Percentiles rank a stretch among this genome's conserved stretches.
phyloP scores from a whole-genome alignment of 1,284 basidiomycete species.

The Laetiporus sulphureus region DNA sequence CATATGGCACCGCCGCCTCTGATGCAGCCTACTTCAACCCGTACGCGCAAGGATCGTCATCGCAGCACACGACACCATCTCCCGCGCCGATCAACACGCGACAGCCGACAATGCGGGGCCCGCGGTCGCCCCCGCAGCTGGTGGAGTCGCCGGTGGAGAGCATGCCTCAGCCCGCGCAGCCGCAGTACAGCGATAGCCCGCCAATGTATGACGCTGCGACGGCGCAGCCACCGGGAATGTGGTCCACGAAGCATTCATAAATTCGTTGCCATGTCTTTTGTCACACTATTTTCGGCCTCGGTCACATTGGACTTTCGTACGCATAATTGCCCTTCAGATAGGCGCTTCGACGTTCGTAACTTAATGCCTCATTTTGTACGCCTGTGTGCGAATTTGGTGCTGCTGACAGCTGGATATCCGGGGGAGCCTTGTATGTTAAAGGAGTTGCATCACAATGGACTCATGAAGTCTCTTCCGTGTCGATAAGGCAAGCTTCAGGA shows the following conservation, averaged over 20 bases:
- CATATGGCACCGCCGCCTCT: conserved; percentile 35
- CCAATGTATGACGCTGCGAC: conserved; percentile 55
- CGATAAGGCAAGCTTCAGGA: too few species aligned
- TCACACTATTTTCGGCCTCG: not conserved
- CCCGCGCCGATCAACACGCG: conserved; percentile 19
- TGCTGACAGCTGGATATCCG: too few species aligned
- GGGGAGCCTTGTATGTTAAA: too few species aligned
- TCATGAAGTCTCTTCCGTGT: too few species aligned
- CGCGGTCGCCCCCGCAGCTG: conserved; percentile 12
- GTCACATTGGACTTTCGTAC: not conserved
- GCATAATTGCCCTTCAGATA: too few species aligned
- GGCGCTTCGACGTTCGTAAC: too few species aligned
- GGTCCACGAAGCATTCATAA: conserved; percentile 47
- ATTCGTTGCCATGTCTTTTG: too few species aligned
- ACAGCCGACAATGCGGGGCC: conserved; percentile 12
- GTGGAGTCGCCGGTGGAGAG: conserved; percentile 16
- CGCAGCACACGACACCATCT: conserved; percentile 13
- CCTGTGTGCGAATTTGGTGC: too few species aligned
- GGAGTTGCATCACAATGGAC: too few species aligned
- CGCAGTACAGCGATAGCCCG: conserved; percentile 45
- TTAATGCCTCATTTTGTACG: too few species aligned
- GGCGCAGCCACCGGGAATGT: conserved; percentile 41
- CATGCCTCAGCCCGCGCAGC: conserved; percentile 9
- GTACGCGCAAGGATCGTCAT: conserved; percentile 15
- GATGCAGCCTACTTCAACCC: conserved; percentile 17